Conservation (phyloP, 495 filamentous ascomycete species). For the Platismatia glauca region DNA sequence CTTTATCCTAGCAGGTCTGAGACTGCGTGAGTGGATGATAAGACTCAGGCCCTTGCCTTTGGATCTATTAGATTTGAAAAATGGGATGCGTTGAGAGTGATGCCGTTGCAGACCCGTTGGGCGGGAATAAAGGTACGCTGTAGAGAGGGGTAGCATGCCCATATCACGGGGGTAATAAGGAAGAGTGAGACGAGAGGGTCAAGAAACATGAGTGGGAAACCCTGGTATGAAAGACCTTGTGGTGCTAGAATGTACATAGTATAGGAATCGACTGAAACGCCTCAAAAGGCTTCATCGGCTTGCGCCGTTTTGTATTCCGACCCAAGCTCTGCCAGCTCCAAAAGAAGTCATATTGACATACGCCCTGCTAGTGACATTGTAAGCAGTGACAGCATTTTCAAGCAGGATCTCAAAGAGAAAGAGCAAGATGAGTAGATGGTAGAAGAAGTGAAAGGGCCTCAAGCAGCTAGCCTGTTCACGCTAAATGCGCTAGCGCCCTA, state of each 20-base stretch:
- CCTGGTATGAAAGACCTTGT: background rate
- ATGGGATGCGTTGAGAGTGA: background rate
- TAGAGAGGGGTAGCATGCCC: background rate
- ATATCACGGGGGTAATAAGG: background rate
- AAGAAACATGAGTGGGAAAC: background rate
- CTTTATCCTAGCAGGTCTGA: background rate
- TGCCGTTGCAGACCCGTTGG: background rate
- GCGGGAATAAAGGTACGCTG: background rate
- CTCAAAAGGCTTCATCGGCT: background rate
- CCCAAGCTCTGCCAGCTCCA: background rate
- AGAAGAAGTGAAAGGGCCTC: background rate
- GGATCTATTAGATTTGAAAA: background rate
- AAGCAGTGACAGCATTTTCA: background rate
- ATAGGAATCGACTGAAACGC: background rate
- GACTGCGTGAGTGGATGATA: background rate
- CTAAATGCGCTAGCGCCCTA: conserved; percentile 2
- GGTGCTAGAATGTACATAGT: background rate
- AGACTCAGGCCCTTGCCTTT: background rate
- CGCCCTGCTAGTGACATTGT: background rate
- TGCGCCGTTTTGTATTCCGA: background rate
- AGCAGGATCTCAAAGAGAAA: background rate
- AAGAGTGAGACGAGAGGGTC: background rate
- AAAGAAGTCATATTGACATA: background rate
- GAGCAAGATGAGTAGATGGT: background rate
- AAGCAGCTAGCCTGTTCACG: background rate